Base-by-base conservation (phyloP, 2,329 filamentous ascomycete species). In the Neonectria ditissima region DNA sequence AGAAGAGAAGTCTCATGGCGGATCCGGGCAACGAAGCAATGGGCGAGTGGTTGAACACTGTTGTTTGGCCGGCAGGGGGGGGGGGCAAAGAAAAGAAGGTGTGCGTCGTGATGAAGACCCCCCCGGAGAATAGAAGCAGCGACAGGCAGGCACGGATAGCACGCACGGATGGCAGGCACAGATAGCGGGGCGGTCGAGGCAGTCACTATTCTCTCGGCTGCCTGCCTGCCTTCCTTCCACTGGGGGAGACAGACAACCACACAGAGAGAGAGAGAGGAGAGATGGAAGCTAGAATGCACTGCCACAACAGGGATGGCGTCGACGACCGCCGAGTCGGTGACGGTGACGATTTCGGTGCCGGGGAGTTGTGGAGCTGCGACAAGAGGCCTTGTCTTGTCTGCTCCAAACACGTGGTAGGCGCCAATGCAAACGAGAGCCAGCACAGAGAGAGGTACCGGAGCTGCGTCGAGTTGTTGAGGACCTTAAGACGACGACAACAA, bases 1-100 rank as follows among this genome's bases (percentile, higher is more conserved):
- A 51, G 48, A 41, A 55, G 37, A 54, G 44, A 61, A 65, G 66
- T 68, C 62, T 65, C 66, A 72, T 68, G 61, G 65, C 70, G 62
- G 55, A 65, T 64, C 58, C 61, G 55, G 63, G 56, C 63, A 59
- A 55, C 54, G 32, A 59, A 41, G 37, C 37, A 39, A 67, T 30
- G 55, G 30, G 41, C 51, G 61, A 69, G 70, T 73, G 70, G 70
- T 73, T 73, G 70, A 73, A 69, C 67, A 73, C 70, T 64, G 50
- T 65, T 66, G 45, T 50, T 45, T 71, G 62, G 69, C 69, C 63
- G 69, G 70, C 67, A 63, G 60, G 57, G 32, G 51, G 58, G 62
- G 61, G 69, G 52, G 63, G 48, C 58, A 16, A 28, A 58, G 60
- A 58, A 55, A 63, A 58, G 60, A 63, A 57, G 60, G 60, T 63